Evolutionary conservation across 208 protist species (phyloP), one percentile per base, ranked within the genome.

Genomic region (Leishmania amazonensis): DNA sequence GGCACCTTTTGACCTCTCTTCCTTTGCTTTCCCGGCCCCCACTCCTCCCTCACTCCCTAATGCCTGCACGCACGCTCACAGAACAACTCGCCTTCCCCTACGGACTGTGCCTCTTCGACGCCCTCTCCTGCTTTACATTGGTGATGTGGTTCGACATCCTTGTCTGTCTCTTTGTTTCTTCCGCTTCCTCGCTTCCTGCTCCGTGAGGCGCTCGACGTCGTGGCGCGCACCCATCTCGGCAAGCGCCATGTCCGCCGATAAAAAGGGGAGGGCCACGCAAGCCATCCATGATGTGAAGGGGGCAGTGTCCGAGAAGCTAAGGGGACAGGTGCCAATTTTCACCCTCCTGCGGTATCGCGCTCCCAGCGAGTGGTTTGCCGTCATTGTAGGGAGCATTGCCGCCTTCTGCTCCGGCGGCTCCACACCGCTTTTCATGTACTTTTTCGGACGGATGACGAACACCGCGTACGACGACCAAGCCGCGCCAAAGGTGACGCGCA

Each of bases 361-460:
- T 72, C 40, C 60, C 21, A 76, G 38, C 0, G 93, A 96, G 68
- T 85, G 88, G 68, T n/a, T 87, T 0, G 75, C 93, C 35, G 95
- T 94, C 84, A 65, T 95, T 53, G 75, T 97, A 28, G 95, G 95
- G 45, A 75, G 47, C 47, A 71, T 96, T 72, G 88, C 88, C 0
- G 93, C 93, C 15, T 80, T 96, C 68, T 57, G 57, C 51, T 84
- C 84, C 75, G 95, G 95, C 60, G 92, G 83, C 7, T 77, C 89
- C 42, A 88, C 93, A 76, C 94, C 95, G 24, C 90, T 88, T 31
- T 94, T 98, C 57, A 95, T 93, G 45, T 93, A 96, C 76, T 79
- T 96, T 28, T 91, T 98, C 60, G 95, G 95, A 51, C 72, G 80
- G 24, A 86, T 98, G 42, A 93, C 96, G 42, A 91, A 96, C 65